These are phyloP conservation scores for Scolecobasidium constrictum DNA, from an alignment of 2,329 filamentous ascomycete species.

Conservation along the genomic window DNA sequence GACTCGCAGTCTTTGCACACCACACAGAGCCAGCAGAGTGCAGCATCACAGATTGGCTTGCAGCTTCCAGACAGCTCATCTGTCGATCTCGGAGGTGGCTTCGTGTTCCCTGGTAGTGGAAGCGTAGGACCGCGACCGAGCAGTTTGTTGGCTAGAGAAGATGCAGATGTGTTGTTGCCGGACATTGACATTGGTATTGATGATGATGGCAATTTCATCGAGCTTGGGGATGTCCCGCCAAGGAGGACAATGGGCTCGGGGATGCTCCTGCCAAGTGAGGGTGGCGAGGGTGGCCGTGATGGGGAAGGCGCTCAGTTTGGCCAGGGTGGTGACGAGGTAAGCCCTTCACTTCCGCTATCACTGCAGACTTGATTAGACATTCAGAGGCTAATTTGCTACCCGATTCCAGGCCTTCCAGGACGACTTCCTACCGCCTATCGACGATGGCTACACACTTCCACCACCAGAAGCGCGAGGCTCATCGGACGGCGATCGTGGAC, in stretches of 20 bases:
- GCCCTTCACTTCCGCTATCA: no score
- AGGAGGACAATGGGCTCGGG: no score
- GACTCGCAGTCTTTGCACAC: background rate
- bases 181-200: conserved; percentile 45
- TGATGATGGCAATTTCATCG: conserved; percentile 46
- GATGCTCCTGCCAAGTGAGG: conserved; percentile 7
- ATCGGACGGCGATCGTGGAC: background rate
- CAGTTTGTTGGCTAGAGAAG: conserved; percentile 26
- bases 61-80: background rate
- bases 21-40: background rate
- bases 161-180: background rate
- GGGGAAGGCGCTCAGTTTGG: background rate
- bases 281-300: conserved; percentile 1
- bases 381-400: no score
- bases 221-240: conserved; percentile 2
- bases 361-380: no score
- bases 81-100: conserved; percentile 23
- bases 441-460: conserved; percentile 4
- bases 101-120: conserved; percentile 30
- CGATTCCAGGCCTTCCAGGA: no score
- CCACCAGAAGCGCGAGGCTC: conserved; percentile 2
- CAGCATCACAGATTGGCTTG: background rate
- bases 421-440: no score
- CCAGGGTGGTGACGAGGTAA: background rate
- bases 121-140: conserved; percentile 26